Conservation (phyloP, 2,329 filamentous ascomycete genomes). For the Knoxdaviesia capensis region DNA sequence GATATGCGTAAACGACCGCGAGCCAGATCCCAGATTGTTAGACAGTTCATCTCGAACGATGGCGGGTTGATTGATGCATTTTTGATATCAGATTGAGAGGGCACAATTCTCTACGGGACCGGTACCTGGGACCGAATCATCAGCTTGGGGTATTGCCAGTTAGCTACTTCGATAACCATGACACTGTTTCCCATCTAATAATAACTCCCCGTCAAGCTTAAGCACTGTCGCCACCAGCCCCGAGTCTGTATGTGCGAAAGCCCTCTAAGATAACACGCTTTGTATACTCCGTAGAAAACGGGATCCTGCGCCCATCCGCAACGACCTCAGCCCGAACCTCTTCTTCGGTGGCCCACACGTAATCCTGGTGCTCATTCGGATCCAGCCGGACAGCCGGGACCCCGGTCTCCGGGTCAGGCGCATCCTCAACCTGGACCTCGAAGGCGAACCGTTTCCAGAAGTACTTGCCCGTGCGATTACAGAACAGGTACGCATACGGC, state of each 20-base stretch:
- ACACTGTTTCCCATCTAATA: too few species aligned
- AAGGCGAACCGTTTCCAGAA: constrained; percentile 15
- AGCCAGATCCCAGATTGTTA: too few species aligned
- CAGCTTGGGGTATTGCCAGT: too few species aligned
- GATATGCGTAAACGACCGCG: too few species aligned
- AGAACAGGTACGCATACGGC: constrained; percentile 11
- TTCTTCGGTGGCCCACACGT: constrained; percentile 17
- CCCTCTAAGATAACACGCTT: constrained; percentile 11
- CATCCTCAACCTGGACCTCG: constrained; percentile 10
- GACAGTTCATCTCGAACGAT: too few species aligned
- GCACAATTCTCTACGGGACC: too few species aligned
- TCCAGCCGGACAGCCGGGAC: constrained; percentile 13
- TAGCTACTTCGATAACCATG: too few species aligned
- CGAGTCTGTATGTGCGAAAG: constrained; percentile 7
- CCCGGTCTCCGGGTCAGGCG: constrained; percentile 7
- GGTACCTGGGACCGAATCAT: too few species aligned
- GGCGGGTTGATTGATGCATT: too few species aligned
- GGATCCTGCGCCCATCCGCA: constrained; percentile 11
- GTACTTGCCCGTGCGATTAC: constrained; percentile 13
- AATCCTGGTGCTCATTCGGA: constrained; percentile 20
- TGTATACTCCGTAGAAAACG: constrained; percentile 12
- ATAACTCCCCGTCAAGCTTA: neutral
- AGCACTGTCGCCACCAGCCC: neutral
- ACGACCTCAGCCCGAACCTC: constrained; percentile 12
- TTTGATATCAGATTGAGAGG: too few species aligned